Evolutionary conservation across 2,329 filamentous ascomycete species (phyloP).

Genomic region (Scortechinia acanthostroma): DNA sequence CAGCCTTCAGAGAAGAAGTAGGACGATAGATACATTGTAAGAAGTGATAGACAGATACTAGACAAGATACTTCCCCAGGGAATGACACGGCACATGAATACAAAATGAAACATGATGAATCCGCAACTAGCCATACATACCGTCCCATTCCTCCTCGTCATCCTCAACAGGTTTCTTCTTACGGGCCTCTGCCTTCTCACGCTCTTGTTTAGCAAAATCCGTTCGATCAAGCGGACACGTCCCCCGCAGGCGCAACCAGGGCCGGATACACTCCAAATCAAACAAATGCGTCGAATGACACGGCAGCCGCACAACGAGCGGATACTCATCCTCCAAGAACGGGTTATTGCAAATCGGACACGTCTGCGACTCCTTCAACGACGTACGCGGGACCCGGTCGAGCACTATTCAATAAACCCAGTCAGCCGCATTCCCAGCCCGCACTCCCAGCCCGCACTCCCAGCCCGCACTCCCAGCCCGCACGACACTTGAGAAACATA

Average conservation of each 20-base stretch:
- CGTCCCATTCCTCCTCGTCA: conserved; percentile 39
- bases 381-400: conserved; percentile 46
- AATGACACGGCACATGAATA: neutral
- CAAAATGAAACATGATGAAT: neutral
- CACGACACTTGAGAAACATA: conserved; percentile 12
- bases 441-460: too few species aligned
- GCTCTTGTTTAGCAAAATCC: conserved; percentile 44
- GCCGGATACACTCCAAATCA: conserved; percentile 57
- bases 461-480: too few species aligned
- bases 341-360: conserved; percentile 55
- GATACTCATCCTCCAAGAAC: conserved; percentile 54
- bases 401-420: conserved; percentile 31
- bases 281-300: conserved; percentile 56
- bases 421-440: neutral
- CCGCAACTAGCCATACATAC: conserved; percentile 11
- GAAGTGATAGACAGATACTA: too few species aligned
- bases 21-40: neutral
- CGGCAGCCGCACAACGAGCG: conserved; percentile 54
- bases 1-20: neutral
- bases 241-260: conserved; percentile 56
- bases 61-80: too few species aligned
- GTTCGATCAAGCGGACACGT: conserved; percentile 57
- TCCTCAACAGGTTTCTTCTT: conserved; percentile 14
- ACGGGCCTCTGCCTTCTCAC: conserved; percentile 14
- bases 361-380: conserved; percentile 38